phyloP scores from a whole-genome alignment of 2,329 filamentous ascomycete genomes.

The Fusarium verrucosum region DNA sequence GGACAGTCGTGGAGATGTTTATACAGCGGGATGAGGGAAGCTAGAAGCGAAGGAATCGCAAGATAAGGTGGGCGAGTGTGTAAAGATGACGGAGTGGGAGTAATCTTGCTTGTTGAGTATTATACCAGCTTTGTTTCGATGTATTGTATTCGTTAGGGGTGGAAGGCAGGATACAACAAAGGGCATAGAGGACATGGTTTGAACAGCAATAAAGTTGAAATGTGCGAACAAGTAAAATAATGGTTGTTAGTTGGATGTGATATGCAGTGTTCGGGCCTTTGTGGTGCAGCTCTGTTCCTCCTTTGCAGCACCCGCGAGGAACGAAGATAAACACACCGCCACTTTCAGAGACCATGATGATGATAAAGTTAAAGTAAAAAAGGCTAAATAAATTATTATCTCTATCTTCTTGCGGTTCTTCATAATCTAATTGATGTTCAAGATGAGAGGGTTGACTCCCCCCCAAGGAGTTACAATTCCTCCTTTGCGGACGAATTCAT shows the following conservation, averaged over 20 bases:
- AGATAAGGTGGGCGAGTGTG: slow-evolving; percentile 27
- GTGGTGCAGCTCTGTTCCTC: background rate
- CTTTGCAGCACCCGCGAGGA: background rate
- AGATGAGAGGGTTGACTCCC: background rate
- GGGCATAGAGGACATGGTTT: background rate
- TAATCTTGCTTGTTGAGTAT: slow-evolving; percentile 21
- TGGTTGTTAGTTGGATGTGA: background rate
- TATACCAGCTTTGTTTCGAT: slow-evolving; percentile 21
- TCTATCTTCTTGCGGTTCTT: background rate
- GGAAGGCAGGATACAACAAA: slow-evolving; percentile 5
- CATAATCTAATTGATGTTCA: too few species aligned
- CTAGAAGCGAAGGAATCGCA: slow-evolving; percentile 42
- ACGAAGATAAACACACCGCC: background rate
- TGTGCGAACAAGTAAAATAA: background rate
- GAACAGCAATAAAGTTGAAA: background rate
- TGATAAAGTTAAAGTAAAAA: background rate
- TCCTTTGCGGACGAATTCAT: background rate
- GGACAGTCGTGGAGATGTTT: slow-evolving; percentile 76
- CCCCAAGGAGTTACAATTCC: background rate
- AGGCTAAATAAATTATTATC: too few species aligned
- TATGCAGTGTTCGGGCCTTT: background rate
- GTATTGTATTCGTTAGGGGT: slow-evolving; percentile 15
- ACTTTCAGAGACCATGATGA: background rate
- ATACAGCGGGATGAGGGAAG: slow-evolving; percentile 48
- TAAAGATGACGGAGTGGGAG: slow-evolving; percentile 11